phyloP scores from a whole-genome alignment of 83 land plant species.

The Diphasiastrum complanatum region DNA sequence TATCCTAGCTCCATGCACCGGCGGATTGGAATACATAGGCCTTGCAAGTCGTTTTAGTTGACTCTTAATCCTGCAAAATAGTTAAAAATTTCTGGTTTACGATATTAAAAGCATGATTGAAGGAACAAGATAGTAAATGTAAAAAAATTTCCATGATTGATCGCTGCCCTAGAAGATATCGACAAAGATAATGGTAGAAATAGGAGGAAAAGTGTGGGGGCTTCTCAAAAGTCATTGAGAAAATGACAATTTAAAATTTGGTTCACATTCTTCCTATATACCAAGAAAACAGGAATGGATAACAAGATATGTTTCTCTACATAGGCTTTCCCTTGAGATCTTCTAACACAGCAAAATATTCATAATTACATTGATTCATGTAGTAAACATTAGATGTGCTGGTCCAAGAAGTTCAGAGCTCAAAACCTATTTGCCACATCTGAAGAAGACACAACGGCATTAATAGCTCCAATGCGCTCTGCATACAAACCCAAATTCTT shows the following conservation, averaged over 20 bases:
- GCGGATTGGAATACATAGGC: constrained; percentile 97
- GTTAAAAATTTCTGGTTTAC: neutral
- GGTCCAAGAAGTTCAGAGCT: neutral
- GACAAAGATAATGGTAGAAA: neutral
- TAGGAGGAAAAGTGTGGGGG: neutral
- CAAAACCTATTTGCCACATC: constrained; percentile 64
- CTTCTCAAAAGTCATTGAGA: neutral
- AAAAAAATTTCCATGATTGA: neutral
- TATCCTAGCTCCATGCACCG: constrained; percentile 93
- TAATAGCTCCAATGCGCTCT: constrained; percentile 90
- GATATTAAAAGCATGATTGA: neutral
- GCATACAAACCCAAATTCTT: constrained; percentile 94
- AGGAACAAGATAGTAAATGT: neutral
- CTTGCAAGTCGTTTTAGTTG: constrained; percentile 91
- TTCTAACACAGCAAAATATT: too few relatives aligned
- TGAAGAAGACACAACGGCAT: constrained; percentile 66
- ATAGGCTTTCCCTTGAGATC: too few relatives aligned
- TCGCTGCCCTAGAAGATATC: neutral
- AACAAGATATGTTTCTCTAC: too few relatives aligned
- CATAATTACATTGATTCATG: too few relatives aligned
- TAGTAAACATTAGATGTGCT: neutral
- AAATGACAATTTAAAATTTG: too few relatives aligned
- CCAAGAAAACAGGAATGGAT: too few relatives aligned
- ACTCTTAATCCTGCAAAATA: constrained; percentile 74
- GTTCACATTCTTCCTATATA: too few relatives aligned